Base-by-base conservation (phyloP, 2,329 filamentous ascomycete genomes). In the Fusarium secorum region DNA sequence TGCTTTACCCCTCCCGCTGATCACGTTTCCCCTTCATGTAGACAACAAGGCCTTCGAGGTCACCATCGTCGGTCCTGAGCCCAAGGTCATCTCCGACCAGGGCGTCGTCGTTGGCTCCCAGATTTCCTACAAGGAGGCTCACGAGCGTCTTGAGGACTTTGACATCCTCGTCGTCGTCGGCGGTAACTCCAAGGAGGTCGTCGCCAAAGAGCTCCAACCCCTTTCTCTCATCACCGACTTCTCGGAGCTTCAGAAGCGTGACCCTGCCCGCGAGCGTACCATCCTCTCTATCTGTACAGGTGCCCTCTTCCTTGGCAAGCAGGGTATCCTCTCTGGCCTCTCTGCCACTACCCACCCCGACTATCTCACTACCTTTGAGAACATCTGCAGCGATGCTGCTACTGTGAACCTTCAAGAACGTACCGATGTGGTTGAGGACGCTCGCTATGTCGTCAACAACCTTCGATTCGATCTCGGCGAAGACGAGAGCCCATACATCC, bases 371-470 rank as follows among this genome's bases (percentile, higher is more conserved):
- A 91, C 89, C 72, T 89, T 97, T 78, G 93, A 96, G 85, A 94
- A 90, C 75, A 83, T 94, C 74, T 94, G 92, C 85, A 92, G 91
- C 80, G 90, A 93, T 71, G 89, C 90, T 51, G 88, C 91, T 48
- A 88, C 89, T 63, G 86, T 89, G 70, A 89, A 93, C 79, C 85
- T 92, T 73, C 87, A 89, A 61, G 91, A 94, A 83, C 90, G 92
- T 78, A 94, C 92, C 75, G 93, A 96, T 77, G 91, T 96, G 70
- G 87, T 95, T 77, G 93, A 96, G 78, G 91, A 93, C 71, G 86
- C 87, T 77, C 88, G 93, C 77, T 97, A 96, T 79, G 93, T 97
- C 24, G 93, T 97, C 80, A 97, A 97, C 86, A 96, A 97, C 82
- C 90, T 94, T 65, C 91, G 93, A 74, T 97, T 95, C 80, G 93